These are phyloP conservation scores for Penicillium manginii DNA, from an alignment of 495 filamentous ascomycete genomes.

Conservation along the genomic window DNA sequence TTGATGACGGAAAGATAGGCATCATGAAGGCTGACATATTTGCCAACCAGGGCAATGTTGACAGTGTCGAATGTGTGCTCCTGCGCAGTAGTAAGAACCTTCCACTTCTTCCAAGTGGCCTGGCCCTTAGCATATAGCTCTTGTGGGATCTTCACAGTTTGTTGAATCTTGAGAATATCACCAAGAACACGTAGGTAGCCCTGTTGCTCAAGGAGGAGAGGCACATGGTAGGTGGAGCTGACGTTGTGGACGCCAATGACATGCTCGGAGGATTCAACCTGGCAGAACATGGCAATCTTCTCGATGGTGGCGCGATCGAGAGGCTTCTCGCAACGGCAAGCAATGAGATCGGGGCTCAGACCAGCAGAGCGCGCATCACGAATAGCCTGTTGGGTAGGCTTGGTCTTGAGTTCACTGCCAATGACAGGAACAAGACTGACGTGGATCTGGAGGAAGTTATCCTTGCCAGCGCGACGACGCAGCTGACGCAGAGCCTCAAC, in stretches of 20 bases:
- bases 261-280: slow-evolving; percentile 71
- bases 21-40: slow-evolving; percentile 84
- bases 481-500: slow-evolving; percentile 85
- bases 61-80: slow-evolving; percentile 68
- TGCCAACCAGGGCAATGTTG: slow-evolving; percentile 86
- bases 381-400: slow-evolving; percentile 92
- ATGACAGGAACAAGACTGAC: slow-evolving; percentile 40
- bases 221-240: slow-evolving; percentile 87
- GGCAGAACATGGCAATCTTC: slow-evolving; percentile 87
- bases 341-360: slow-evolving; percentile 87
- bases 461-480: slow-evolving; percentile 67
- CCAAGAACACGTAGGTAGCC: slow-evolving; percentile 66
- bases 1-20: slow-evolving; percentile 83
- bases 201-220: slow-evolving; percentile 83
- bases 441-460: slow-evolving; percentile 81
- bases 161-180: slow-evolving; percentile 28
- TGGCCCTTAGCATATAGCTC: slow-evolving; percentile 48
- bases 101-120: slow-evolving; percentile 75
- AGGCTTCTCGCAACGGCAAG: slow-evolving; percentile 81
- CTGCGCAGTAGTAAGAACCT: slow-evolving; percentile 63
- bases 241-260: slow-evolving; percentile 88
- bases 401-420: slow-evolving; percentile 83
- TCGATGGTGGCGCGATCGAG: slow-evolving; percentile 75
- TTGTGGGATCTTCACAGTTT: slow-evolving; percentile 42
- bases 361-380: slow-evolving; percentile 79